A percentile compares a stretch with the other conserved stretches of the same genome.
Evolutionary conservation across 1,284 basidiomycete species (phyloP).

Genomic region (Ganoderma leucocontextum): DNA sequence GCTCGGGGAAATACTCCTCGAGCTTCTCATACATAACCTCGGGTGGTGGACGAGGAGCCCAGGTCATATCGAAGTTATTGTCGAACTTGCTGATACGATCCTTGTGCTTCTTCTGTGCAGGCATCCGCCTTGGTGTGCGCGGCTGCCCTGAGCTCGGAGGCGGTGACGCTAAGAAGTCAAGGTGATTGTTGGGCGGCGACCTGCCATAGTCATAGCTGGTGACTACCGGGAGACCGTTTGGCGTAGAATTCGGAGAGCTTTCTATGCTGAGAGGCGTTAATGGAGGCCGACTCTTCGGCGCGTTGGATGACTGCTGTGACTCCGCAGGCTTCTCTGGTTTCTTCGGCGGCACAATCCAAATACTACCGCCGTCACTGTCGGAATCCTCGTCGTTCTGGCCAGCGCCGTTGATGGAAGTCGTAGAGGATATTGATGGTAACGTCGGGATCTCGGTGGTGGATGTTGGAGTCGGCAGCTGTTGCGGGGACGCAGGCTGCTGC

Average conservation of each 20-base stretch:
- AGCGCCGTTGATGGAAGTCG: slow-evolving; percentile 12
- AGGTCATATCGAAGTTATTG: slow-evolving; percentile 65
- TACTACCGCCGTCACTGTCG: slow-evolving; percentile 53
- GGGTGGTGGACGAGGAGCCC: slow-evolving; percentile 90
- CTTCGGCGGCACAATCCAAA: slow-evolving; percentile 39
- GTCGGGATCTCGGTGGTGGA: slow-evolving; percentile 22
- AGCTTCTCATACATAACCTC: slow-evolving; percentile 95
- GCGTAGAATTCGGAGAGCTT: slow-evolving; percentile 33
- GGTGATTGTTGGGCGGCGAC: slow-evolving; percentile 26
- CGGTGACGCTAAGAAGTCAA: slow-evolving; percentile 27
- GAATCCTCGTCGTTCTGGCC: slow-evolving; percentile 48
- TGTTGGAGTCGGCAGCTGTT: slow-evolving; percentile 30
- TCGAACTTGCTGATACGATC: slow-evolving; percentile 67
- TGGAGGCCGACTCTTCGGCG: slow-evolving; percentile 32
- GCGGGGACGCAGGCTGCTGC: slow-evolving; percentile 21
- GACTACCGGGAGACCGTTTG: slow-evolving; percentile 29
- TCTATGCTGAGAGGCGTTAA: slow-evolving; percentile 41
- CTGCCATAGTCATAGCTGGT: slow-evolving; percentile 28
- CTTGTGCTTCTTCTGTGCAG: slow-evolving; percentile 40
- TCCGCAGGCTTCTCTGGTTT: slow-evolving; percentile 35
- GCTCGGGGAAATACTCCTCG: slow-evolving; percentile 95
- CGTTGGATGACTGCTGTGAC: slow-evolving; percentile 23
- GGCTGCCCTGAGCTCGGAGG: slow-evolving; percentile 34
- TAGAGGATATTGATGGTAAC: slow-evolving; percentile 8
- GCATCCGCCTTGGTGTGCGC: slow-evolving; percentile 27